A percentile compares a stretch with the other conserved stretches of the same genome.
These are phyloP conservation scores for Leishmania turanica DNA, from an alignment of 208 protist genomes.

Conservation along the genomic window DNA sequence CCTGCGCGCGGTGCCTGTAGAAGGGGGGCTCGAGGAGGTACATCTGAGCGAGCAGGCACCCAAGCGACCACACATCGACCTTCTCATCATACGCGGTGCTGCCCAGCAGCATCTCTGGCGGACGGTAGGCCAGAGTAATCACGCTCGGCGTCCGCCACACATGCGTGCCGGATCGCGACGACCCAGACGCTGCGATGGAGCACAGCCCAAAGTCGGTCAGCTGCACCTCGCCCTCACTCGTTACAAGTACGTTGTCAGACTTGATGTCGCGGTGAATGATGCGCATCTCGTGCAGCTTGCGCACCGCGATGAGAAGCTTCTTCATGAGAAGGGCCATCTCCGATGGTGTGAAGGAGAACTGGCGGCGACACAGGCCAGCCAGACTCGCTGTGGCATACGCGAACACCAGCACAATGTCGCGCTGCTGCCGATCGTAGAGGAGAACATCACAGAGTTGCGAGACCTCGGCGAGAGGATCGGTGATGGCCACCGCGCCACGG, in stretches of 20 bases:
- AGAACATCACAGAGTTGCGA: constrained; percentile 79
- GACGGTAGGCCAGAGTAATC: constrained; percentile 95
- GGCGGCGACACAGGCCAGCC: constrained; percentile 61
- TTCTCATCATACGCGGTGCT: constrained; percentile 80
- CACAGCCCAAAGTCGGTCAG: constrained; percentile 89
- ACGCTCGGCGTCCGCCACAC: constrained; percentile 88
- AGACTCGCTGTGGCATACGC: constrained; percentile 72
- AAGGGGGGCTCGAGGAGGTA: constrained; percentile 86
- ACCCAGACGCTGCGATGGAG: constrained; percentile 43
- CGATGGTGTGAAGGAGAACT: constrained; percentile 57
- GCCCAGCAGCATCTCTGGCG: constrained; percentile 96
- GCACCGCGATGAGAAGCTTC: constrained; percentile 55
- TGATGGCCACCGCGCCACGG: neutral
- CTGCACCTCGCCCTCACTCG: constrained; percentile 60
- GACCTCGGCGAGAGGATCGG: constrained; percentile 66
- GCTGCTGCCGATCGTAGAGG: constrained; percentile 47
- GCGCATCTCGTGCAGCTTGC: constrained; percentile 80
- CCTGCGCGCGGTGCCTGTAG: constrained; percentile 35
- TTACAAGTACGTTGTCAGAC: constrained; percentile 86
- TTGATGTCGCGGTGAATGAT: constrained; percentile 94
- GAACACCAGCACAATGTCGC: constrained; percentile 86
- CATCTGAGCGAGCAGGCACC: constrained; percentile 97
- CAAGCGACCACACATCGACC: constrained; percentile 95
- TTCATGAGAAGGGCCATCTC: constrained; percentile 86
- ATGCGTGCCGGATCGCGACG: constrained; percentile 8